Percentiles rank a stretch among this genome's conserved stretches.
Evolutionary conservation across 768 basidiomycete genomes (phyloP).

Genomic region (Chalciporus sphaerocephalus): DNA sequence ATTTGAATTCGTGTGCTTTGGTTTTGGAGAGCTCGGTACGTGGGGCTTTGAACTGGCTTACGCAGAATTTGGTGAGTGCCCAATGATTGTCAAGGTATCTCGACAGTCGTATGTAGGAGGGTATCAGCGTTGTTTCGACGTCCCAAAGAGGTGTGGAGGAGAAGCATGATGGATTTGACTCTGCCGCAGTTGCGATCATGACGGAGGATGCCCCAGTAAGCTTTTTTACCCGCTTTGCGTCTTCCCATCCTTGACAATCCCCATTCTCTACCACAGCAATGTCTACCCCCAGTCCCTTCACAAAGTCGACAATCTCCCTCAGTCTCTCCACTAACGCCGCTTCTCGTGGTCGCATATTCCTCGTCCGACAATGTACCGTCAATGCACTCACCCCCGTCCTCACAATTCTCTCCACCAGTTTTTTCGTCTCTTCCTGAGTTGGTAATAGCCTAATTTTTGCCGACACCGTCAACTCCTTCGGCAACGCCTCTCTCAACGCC

Average conservation of each 20-base stretch:
- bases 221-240: conserved; percentile 68
- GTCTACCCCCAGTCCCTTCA: conserved; percentile 64
- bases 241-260: conserved; percentile 77
- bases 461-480: conserved; percentile 78
- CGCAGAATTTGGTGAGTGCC: conserved; percentile 84
- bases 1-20: conserved; percentile 52
- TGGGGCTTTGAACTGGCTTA: conserved; percentile 73
- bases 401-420: conserved; percentile 84
- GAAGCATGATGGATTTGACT: conserved; percentile 90
- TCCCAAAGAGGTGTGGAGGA: conserved; percentile 61
- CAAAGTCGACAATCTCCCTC: conserved; percentile 81
- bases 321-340: conserved; percentile 74
- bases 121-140: conserved; percentile 63
- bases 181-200: conserved; percentile 96
- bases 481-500: conserved; percentile 68
- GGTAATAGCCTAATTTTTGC: conserved; percentile 91
- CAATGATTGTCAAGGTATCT: conserved; percentile 77
- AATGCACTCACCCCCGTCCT: conserved; percentile 83
- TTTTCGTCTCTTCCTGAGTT: conserved; percentile 80
- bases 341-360: conserved; percentile 84
- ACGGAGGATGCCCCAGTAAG: conserved; percentile 84
- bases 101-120: conserved; percentile 71
- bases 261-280: conserved; percentile 95
- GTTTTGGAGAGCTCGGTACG: conserved; percentile 54
- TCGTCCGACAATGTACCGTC: conserved; percentile 93